These are phyloP conservation scores for Alloteropsis semialata DNA, from an alignment of 176 grass and related monocot genomes.

Conservation along the genomic window DNA sequence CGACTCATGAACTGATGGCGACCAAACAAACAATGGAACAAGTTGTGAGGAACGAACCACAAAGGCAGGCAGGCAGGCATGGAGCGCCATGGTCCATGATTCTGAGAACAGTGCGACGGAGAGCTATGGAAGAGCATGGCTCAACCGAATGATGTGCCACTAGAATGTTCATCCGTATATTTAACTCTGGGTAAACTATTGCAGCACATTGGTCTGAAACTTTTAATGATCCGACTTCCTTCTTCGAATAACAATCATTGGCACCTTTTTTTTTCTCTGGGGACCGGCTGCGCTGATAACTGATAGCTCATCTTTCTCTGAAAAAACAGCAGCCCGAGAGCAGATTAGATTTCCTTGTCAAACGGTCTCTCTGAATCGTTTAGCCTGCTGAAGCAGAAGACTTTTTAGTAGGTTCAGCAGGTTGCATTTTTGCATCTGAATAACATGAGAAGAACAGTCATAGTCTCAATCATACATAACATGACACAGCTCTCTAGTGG, in stretches of 20 bases:
- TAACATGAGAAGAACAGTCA: neutral
- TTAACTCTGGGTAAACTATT: neutral
- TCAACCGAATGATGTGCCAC: neutral
- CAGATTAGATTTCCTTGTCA: conserved; percentile 35
- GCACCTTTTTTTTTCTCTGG: neutral
- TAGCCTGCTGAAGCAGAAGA: conserved; percentile 11
- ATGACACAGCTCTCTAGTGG: neutral
- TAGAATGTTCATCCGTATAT: neutral
- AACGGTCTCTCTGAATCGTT: neutral
- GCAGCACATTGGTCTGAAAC: neutral
- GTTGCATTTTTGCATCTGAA: neutral
- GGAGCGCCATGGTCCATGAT: conserved; percentile 2
- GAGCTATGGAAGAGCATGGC: conserved; percentile 1
- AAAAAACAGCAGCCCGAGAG: neutral
- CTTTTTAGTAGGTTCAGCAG: neutral
- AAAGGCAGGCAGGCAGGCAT: neutral
- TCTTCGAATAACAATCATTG: neutral
- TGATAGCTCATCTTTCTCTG: neutral
- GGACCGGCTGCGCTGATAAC: neutral
- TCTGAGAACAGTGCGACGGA: neutral
- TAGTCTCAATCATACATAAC: neutral
- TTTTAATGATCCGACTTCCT: neutral
- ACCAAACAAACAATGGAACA: conserved; percentile 3
- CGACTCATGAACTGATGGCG: neutral
- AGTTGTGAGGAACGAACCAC: no score